Evolutionary conservation across 352 stramenopile species (phyloP), one percentile per base, ranked within the genome.

Genomic region (Blastocystis sp.): DNA sequence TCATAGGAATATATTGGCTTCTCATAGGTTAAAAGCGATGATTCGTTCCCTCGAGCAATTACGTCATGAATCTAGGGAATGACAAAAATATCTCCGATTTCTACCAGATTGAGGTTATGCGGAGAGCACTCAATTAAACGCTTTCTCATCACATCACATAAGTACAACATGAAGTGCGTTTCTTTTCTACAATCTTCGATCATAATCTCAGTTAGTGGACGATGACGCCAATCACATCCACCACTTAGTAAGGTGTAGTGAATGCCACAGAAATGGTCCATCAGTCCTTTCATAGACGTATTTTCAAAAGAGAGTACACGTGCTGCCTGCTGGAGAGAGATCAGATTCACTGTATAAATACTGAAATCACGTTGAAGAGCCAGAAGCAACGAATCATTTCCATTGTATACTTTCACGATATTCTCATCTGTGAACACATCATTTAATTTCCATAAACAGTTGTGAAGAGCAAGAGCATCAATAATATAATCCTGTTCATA

Each of bases 1-100:
- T 84, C 73, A 13, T 53, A 84, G 3, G 73, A 84, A 44, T 84
- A 84, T 3, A 84, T 62, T 3, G 73, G 73, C n/a, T 84, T 84
- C n/a, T 84, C 73, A 42, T 68, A 84, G 0, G 73, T 66, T n/a
- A 54, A 42, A 6, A 84, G 27, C 56, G 42, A 84, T 2, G 54
- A 64, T 42, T 84, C 73, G 30, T 84, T 84, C 27, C 73, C 54
- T 30, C 73, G 73, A n/a, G 73, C 51, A 40, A 84, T 54, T 4
- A 84, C 73, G 33, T 84, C 73, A 57, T 84, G 73, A 24, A 84
- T 69, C 73, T 84, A 11, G 22, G n/a, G 19, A 22, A 11, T 42
- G 48, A 37, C 73, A 53, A n/a, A 2, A 22, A 2, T 30, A 15
- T 19, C 9, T 1, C 17, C 22, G 5, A 53, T 35, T 40, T 15